Evolutionary conservation across 2,329 filamentous ascomycete species (phyloP).

Genomic region (Leptographium wingfieldii): DNA sequence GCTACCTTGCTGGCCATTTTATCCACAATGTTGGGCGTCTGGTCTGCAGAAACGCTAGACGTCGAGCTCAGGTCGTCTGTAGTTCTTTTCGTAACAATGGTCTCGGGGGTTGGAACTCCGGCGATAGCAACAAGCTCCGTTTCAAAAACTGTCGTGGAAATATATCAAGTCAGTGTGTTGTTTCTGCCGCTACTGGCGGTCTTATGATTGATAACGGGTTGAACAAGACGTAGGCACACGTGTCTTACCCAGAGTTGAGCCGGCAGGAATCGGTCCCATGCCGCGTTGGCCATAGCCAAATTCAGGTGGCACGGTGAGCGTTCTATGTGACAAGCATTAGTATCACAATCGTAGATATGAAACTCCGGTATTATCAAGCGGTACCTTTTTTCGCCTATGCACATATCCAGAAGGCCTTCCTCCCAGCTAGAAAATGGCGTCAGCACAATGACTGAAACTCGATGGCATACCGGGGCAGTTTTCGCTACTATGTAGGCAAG

Average conservation of each 20-base stretch:
- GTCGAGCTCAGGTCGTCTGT: slow-evolving; percentile 19
- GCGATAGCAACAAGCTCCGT: slow-evolving; percentile 79
- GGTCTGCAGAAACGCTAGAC: slow-evolving; percentile 13
- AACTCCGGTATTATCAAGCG: slow-evolving; percentile 8
- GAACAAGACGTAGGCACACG: slow-evolving; percentile 11
- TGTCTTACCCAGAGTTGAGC: slow-evolving; percentile 56
- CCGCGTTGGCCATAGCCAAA: slow-evolving; percentile 66
- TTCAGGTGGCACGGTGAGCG: slow-evolving; percentile 78
- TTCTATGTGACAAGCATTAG: slow-evolving; percentile 29
- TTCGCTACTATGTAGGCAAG: no score
- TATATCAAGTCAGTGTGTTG: neutral
- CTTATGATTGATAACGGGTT: neutral
- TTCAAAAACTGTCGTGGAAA: slow-evolving; percentile 32
- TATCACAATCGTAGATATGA: neutral
- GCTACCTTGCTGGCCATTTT: slow-evolving; percentile 33
- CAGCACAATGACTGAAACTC: neutral
- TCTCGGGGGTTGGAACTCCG: slow-evolving; percentile 47
- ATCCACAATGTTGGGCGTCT: slow-evolving; percentile 21
- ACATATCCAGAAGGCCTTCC: slow-evolving; percentile 82
- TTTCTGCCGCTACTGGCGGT: neutral
- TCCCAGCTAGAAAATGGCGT: slow-evolving; percentile 54
- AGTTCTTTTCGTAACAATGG: slow-evolving; percentile 28
- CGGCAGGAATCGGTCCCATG: slow-evolving; percentile 73
- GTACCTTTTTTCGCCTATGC: slow-evolving; percentile 77
- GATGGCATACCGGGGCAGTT: no score